phyloP scores from a whole-genome alignment of 1,284 basidiomycete genomes.

The Cryptococcus hybrid region DNA sequence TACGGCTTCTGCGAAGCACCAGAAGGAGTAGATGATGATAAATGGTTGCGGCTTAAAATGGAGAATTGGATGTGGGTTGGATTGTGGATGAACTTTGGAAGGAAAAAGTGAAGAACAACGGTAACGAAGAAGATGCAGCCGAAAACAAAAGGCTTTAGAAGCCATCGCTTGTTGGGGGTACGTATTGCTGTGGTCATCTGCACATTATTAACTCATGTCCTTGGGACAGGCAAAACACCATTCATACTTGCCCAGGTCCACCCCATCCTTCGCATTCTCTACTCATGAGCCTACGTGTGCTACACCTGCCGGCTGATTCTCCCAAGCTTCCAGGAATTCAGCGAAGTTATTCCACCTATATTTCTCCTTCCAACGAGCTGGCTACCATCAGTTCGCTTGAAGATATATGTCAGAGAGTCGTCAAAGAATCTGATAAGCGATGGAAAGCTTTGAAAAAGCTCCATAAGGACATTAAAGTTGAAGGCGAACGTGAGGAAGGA shows the following conservation, averaged over 20 bases:
- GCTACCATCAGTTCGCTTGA: constrained; percentile 21
- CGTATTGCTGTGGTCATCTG: constrained; percentile 6
- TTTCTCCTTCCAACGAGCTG: constrained; percentile 57
- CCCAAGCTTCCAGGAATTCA: constrained; percentile 20
- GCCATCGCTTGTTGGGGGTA: constrained; percentile 74
- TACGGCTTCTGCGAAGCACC: constrained; percentile 69
- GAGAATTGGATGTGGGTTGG: constrained; percentile 64
- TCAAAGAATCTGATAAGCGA: constrained; percentile 19
- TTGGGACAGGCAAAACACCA: constrained; percentile 64
- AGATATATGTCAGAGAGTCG: constrained; percentile 24
- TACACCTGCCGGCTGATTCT: constrained; percentile 49
- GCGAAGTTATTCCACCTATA: constrained; percentile 39
- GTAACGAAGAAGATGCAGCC: constrained; percentile 35
- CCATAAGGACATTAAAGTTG: background rate
- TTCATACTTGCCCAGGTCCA: constrained; percentile 61
- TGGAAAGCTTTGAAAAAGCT: background rate
- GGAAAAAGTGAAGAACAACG: constrained; percentile 13
- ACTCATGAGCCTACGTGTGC: constrained; percentile 66
- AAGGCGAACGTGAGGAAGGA: constrained; percentile 7
- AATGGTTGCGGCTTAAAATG: constrained; percentile 22
- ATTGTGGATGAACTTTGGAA: constrained; percentile 55
- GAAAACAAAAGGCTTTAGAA: constrained; percentile 48
- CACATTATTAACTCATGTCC: background rate
- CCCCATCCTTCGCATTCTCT: constrained; percentile 73
- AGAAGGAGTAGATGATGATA: constrained; percentile 30